Evolutionary conservation across 2,329 filamentous ascomycete genomes (phyloP), one percentile per base, ranked within the genome.

Genomic region (Monilinia vaccinii-corymbosi): DNA sequence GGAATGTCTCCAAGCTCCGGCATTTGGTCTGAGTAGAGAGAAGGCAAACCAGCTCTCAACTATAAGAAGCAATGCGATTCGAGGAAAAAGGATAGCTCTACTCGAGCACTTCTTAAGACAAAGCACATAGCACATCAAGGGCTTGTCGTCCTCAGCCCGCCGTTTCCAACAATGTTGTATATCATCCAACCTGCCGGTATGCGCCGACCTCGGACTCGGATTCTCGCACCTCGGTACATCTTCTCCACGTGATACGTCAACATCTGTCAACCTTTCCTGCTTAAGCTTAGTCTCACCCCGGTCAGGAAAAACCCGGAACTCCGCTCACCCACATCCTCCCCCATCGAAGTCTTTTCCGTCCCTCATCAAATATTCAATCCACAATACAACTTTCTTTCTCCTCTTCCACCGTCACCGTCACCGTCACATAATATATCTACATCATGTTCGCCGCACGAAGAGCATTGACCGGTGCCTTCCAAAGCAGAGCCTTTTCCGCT

Each of bases 401-500:
- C 60, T 38, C 56, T 46, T 25, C 44, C 16, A 16, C 45, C 18
- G 6, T 3, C 25, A 28, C 25, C n/a, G n/a, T n/a, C 34, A 32
- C 36, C 25, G 55, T 31, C 58, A 63, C 48, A 60, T 55, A 51
- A 57, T 58, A 23, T 46, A 46, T 45, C 23, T 32, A 48, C 60
- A 65, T 69, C 66, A 92, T 95, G 90, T 93, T 93, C 76, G 83
- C 87, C 72, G 80, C 83, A 75, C 81, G 83, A 67, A 79, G 84
- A 70, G 78, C 79, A 69, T 68, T 78, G 63, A 74, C 79, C 71
- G 76, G 75, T 69, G 71, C 78, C 68, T 72, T 87, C 76, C 88
- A 91, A 81, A 83, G 85, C 78, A 85, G 89, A 73, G 87, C 88
- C 75, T 92, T 92, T 79, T 91, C 89, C 73, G 87, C 83, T 74